Evolutionary conservation across 2,329 filamentous ascomycete species (phyloP), one percentile per base, ranked within the genome.

Genomic region (Chrysoporthe puriensis): DNA sequence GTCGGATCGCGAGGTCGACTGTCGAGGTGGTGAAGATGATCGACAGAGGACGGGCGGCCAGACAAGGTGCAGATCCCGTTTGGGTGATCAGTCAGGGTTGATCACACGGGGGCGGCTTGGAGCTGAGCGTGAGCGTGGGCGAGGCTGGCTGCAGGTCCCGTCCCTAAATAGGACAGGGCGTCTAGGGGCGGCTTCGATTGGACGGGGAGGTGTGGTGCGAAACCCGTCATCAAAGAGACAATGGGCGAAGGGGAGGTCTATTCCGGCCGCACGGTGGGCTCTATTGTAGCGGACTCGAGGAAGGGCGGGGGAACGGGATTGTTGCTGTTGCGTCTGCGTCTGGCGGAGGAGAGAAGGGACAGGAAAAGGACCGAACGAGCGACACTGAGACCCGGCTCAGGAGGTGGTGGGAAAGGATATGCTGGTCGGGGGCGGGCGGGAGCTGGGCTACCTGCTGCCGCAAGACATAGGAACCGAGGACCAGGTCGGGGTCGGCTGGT

Each of bases 71-170:
- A 61, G 59, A 66, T 68, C 66, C 68, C 66, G 66, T 62, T 63
- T 50, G 59, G 52, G 65, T 58, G 66, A 63, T 66, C 66, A 70
- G 68, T 63, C 66, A 61, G 59, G 66, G 43, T 63, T 42, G 42
- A 67, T 36, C 64, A n/a, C 56, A 18, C 26, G 26, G 26, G 60
- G 32, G 44, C 18, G 44, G 56, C 56, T 64, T 52, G 67, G 64
- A 64, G 67, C 67, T 69, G 68, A 34, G 58, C 54, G 65, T 63
- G 56, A 34, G 58, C 54, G 65, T 63, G 56, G 44, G 66, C 66
- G 59, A 65, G 66, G 68, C 68, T 69, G 66, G 68, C 68, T 69
- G 68, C 62, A 48, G 44, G 52, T 68, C 62, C 65, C 68, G 52
- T 68, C 62, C 65, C 68, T 69, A 64, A 64, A 68, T 69, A 70